Conservation (phyloP, 179 eudicot species). For the Drosera spatulata region DNA sequence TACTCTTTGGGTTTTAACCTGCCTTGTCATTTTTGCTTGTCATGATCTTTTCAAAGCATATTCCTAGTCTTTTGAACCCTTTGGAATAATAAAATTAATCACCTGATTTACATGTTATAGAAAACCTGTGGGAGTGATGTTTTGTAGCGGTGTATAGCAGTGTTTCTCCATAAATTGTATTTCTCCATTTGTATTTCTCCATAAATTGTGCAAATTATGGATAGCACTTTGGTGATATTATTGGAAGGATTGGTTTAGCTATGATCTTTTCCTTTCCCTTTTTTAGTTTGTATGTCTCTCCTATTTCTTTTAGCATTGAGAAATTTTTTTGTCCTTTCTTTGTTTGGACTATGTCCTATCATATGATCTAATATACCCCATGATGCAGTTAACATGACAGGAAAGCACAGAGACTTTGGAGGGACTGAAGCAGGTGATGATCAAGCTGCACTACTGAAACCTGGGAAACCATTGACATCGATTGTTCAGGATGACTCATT, state of each 20-base stretch:
- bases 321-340: no score
- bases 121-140: neutral
- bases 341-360: no score
- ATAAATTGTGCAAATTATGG: no score
- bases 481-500: slow-evolving; percentile 95
- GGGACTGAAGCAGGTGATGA: slow-evolving; percentile 92
- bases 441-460: slow-evolving; percentile 73
- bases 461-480: slow-evolving; percentile 65
- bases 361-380: neutral
- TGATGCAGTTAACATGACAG: slow-evolving; percentile 52
- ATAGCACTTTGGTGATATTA: no score
- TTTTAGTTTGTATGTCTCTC: no score
- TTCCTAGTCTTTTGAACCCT: neutral
- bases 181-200: no score
- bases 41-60: neutral
- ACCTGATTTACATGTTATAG: no score
- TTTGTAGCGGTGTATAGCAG: neutral
- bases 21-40: neutral
- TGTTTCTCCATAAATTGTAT: no score
- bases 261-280: no score
- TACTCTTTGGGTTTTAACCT: neutral
- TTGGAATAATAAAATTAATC: neutral
- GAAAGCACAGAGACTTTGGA: slow-evolving; percentile 76
- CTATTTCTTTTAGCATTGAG: no score
- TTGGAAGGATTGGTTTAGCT: no score